Evolutionary conservation across 192 early-diverging fungal genomes (phyloP).

Genomic region (Podila epigama): DNA sequence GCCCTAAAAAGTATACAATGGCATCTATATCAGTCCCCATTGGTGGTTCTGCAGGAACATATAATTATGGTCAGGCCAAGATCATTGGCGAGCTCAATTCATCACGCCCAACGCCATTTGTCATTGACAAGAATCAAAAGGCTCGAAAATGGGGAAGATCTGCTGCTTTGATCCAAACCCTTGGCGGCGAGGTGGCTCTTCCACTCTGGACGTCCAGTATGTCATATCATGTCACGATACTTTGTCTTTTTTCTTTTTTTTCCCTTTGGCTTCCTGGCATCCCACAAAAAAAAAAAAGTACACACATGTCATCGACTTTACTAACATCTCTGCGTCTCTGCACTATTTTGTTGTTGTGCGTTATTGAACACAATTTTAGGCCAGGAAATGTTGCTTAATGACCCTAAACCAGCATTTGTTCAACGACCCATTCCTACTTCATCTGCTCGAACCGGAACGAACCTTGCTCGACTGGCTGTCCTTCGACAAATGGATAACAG

Average conservation of each 20-base stretch:
- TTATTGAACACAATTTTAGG: slow-evolving; percentile 13
- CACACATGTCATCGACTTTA: background rate
- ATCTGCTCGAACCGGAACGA: slow-evolving; percentile 6
- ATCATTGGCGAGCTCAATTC: slow-evolving; percentile 10
- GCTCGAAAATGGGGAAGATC: slow-evolving; percentile 41
- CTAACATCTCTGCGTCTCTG: background rate
- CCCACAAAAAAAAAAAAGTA: background rate
- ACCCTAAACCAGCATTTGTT: slow-evolving; percentile 19
- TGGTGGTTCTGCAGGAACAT: background rate
- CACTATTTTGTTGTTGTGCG: background rate
- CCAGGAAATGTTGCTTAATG: slow-evolving; percentile 47
- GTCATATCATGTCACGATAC: background rate
- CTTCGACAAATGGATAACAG: slow-evolving; percentile 24
- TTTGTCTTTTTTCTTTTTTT: background rate
- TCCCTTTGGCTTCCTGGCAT: no score
- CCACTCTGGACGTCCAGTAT: slow-evolving; percentile 42
- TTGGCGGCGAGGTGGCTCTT: slow-evolving; percentile 28
- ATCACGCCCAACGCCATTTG: slow-evolving; percentile 8
- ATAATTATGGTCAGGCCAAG: background rate
- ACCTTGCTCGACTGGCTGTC: slow-evolving; percentile 31
- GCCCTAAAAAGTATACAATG: background rate
- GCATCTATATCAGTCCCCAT: background rate
- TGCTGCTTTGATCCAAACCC: slow-evolving; percentile 14
- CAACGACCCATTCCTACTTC: slow-evolving; percentile 14
- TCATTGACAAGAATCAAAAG: slow-evolving; percentile 31